Evolutionary conservation across 2,329 filamentous ascomycete species (phyloP).

Genomic region (Exophiala oligosperma): DNA sequence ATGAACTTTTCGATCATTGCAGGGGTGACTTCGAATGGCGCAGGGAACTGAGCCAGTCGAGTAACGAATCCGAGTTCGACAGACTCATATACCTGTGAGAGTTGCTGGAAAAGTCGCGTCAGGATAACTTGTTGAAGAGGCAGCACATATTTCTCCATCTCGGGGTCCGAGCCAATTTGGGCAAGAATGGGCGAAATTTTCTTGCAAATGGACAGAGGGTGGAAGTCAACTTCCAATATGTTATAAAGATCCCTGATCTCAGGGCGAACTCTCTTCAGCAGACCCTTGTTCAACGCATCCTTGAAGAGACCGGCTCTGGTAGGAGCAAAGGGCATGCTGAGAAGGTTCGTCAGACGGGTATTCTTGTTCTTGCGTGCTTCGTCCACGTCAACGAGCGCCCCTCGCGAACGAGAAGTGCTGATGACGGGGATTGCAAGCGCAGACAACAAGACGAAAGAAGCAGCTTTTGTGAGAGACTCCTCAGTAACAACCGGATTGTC

Average conservation of each 20-base stretch:
- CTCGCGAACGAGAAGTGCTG: slow-evolving; percentile 93
- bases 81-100: slow-evolving; percentile 98
- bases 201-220: slow-evolving; percentile 96
- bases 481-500: slow-evolving; percentile 91
- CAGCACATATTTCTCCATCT: slow-evolving; percentile 96
- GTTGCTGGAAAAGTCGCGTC: slow-evolving; percentile 95
- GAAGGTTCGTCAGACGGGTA: slow-evolving; percentile 89
- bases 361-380: slow-evolving; percentile 99
- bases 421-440: slow-evolving; percentile 98
- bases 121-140: slow-evolving; percentile 98
- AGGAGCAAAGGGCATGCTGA: slow-evolving; percentile 88
- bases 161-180: slow-evolving; percentile 87
- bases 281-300: slow-evolving; percentile 90
- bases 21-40: slow-evolving; percentile 88
- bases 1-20: slow-evolving; percentile 99
- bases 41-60: slow-evolving; percentile 90
- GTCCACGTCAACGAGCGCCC: slow-evolving; percentile 93
- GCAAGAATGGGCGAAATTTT: slow-evolving; percentile 96
- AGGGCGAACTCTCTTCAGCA: slow-evolving; percentile 86
- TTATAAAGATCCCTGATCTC: slow-evolving; percentile 98
- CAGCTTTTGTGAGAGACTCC: slow-evolving; percentile 87
- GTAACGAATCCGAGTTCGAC: slow-evolving; percentile 93
- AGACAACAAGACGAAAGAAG: slow-evolving; percentile 92
- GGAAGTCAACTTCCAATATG: slow-evolving; percentile 98
- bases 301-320: slow-evolving; percentile 91